These are phyloP conservation scores for Coleophoma eucalyptorum DNA, from an alignment of 2,329 filamentous ascomycete species.

Conservation along the genomic window DNA sequence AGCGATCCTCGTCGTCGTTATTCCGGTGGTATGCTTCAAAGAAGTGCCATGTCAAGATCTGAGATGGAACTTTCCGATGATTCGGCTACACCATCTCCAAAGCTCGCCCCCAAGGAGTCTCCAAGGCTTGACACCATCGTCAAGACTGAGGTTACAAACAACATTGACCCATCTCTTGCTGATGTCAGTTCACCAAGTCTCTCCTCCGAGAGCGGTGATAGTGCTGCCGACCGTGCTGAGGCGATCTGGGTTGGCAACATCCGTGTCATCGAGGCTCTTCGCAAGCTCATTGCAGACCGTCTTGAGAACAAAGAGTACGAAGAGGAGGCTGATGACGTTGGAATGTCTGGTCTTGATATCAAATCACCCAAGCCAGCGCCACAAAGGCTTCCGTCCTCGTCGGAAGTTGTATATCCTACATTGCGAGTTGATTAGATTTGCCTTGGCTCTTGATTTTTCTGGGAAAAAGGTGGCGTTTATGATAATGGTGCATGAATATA, in stretches of 20 bases:
- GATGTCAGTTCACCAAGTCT: slow-evolving; percentile 50
- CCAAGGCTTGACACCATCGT: slow-evolving; percentile 33
- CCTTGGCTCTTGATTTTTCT: neutral
- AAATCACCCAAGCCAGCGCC: slow-evolving; percentile 4
- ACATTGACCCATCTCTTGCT: slow-evolving; percentile 28
- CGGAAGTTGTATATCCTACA: slow-evolving; percentile 10
- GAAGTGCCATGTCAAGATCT: slow-evolving; percentile 39
- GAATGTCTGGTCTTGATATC: slow-evolving; percentile 3
- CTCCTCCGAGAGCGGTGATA: slow-evolving; percentile 48
- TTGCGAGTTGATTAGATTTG: slow-evolving; percentile 6
- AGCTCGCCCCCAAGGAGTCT: slow-evolving; percentile 8
- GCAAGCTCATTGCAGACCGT: slow-evolving; percentile 52
- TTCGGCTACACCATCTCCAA: slow-evolving; percentile 20
- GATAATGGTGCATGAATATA: neutral
- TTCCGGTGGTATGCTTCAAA: slow-evolving; percentile 64
- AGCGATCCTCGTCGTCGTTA: slow-evolving; percentile 60
- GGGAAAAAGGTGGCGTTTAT: neutral
- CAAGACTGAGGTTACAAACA: slow-evolving; percentile 28
- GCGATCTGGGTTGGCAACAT: slow-evolving; percentile 65
- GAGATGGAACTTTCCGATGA: slow-evolving; percentile 24
- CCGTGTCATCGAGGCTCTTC: slow-evolving; percentile 58
- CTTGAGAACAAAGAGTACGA: slow-evolving; percentile 54
- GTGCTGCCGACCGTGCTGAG: slow-evolving; percentile 54
- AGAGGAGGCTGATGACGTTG: slow-evolving; percentile 22
- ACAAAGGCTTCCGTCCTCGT: neutral